Evolutionary conservation across 352 stramenopile genomes (phyloP), one percentile per base, ranked within the genome.

Genomic region (Nothophytophthora sp.): DNA sequence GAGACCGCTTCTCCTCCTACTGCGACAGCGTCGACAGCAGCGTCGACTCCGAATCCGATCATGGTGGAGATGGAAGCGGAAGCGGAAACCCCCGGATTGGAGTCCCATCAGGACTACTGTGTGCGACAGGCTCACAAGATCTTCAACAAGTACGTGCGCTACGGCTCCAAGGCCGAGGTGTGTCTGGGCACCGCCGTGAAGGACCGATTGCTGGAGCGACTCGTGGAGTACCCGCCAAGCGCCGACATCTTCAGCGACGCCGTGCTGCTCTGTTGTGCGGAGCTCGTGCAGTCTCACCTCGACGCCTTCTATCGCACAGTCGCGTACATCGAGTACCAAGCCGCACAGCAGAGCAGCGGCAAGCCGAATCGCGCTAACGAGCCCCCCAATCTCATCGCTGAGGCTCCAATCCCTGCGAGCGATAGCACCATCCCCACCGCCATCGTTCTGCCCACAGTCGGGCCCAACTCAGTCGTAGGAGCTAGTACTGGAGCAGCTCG

Each of bases 91-190:
- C 50, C 41, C 2, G 50, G 41, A 0, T 37, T 72, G 13, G 37
- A 57, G 5, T 82, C 73, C 2, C 70, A 76, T 12, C 54, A 82
- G 32, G 75, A 86, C 33, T 90, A 81, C 24, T 83, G 73, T 16
- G 54, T 85, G 28, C 71, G 76, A 1, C 68, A 87, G 24, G 73
- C 77, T 3, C 73, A 86, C 34, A 90, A 90, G 36, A 88, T 86
- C 59, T 90, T 86, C 53, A 88, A 79, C 58, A 90, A 90, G 51
- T 90, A 85, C 35, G 71, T 90, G 16, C 77, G 77, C 11, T 86
- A 77, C 39, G 79, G 79, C 18, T 88, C 79, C 2, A 88, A 88
- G 40, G 74, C 79, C 5, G 77, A 88, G 54, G 73, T 90, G 28
- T 82, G 76, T 42, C 38, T 85, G 2, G 42, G 61, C 10, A 67